Evolutionary conservation across 1,284 basidiomycete genomes (phyloP).

Genomic region (Porphyrellus sp.): DNA sequence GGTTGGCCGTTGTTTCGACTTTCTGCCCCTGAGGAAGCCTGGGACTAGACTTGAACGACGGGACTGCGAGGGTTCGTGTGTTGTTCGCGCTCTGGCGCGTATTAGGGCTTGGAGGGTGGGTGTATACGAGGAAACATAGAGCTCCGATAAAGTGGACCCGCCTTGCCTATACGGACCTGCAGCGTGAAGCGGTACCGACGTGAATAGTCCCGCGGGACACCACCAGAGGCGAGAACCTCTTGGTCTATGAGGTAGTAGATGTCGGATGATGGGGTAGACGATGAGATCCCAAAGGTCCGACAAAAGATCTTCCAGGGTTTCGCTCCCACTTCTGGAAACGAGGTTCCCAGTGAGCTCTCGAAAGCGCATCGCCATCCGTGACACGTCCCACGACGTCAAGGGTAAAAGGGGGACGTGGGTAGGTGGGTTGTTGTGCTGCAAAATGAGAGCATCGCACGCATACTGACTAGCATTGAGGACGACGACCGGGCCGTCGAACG

Average conservation of each 20-base stretch:
- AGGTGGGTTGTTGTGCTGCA: neutral
- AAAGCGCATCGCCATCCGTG: neutral
- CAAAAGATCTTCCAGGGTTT: neutral
- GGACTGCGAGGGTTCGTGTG: neutral
- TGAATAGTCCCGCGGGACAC: slow-evolving; percentile 39
- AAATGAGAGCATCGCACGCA: neutral
- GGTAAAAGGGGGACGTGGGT: neutral
- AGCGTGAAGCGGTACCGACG: slow-evolving; percentile 41
- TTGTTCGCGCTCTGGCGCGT: slow-evolving; percentile 6
- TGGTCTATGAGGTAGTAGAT: slow-evolving; percentile 12
- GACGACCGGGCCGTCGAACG: slow-evolving; percentile 17
- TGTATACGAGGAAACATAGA: slow-evolving; percentile 40
- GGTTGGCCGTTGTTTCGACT: slow-evolving; percentile 11
- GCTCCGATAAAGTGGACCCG: slow-evolving; percentile 24
- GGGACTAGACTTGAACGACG: slow-evolving; percentile 17
- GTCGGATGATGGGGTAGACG: slow-evolving; percentile 32
- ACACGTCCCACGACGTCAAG: neutral
- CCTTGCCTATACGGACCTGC: slow-evolving; percentile 29
- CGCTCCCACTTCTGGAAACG: neutral
- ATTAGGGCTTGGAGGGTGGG: slow-evolving; percentile 37
- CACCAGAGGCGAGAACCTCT: slow-evolving; percentile 42
- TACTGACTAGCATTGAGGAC: slow-evolving; percentile 22
- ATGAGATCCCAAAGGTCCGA: slow-evolving; percentile 28
- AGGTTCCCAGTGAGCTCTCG: neutral
- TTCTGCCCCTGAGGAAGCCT: slow-evolving; percentile 17